Base-by-base conservation (phyloP, 176 grass and related monocot genomes). In the Pontederia paniculata region DNA sequence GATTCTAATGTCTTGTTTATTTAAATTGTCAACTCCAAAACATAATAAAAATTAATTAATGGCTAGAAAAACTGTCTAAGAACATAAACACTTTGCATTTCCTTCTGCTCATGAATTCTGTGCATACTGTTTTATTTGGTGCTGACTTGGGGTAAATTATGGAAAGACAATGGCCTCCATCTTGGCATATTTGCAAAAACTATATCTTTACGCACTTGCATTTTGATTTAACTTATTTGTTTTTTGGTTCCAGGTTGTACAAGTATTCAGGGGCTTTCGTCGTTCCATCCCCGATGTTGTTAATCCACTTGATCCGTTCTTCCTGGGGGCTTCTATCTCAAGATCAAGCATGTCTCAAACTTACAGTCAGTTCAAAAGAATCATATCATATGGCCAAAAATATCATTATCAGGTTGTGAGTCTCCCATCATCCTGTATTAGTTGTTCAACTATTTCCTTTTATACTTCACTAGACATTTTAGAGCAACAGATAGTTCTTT, bases 321-420 rank as follows among this genome's bases (percentile, higher is more conserved):
- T 96, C 60, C 76, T 89, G 82, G 71, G 79, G 66, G 80, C 76
- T 81, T 87, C 90, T 23, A 41, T 81, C 55, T 83, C 91, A 14
- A 83, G 50, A 64, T 83, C 76, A 57, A 73, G 70, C 62, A 71
- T 87, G 23, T 55, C 76, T 75, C 58, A 60, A 70, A 70, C 75
- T 50, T 86, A 83, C 62, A 79, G 83, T 9, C 74, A 81, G 58
- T 65, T 86, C 54, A 76, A 53, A 57, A 17, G 54, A 46, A 81
- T 70, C 15, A 76, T 83, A 60, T 83, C 65, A 79, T 53, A 70
- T 57, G 77, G 70, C 18, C 73, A 62, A 55, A 81, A 86, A 55
- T 66, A 66, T 69, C 82, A 84, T 50, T 43, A 81, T 44, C 44
- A 89, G 91, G 91, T 37, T 96, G 48, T 48, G 12, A 23, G 22